phyloP scores from a whole-genome alignment of 495 filamentous ascomycete species.

The Penicillium chermesinum region DNA sequence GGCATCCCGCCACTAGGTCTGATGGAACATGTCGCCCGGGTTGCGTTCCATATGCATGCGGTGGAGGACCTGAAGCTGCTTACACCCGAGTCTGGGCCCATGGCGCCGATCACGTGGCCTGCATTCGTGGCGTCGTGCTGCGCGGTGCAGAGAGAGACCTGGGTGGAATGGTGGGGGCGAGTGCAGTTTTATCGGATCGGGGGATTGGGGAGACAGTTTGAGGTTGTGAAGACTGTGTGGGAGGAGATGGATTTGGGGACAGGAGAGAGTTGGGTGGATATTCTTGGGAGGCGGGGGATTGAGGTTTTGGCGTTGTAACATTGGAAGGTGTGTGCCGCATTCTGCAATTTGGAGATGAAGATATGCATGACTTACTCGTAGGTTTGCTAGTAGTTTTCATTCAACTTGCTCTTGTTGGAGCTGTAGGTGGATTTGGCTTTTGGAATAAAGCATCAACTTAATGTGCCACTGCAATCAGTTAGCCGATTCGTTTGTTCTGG shows the following conservation, averaged over 20 bases:
- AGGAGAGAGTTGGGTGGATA: not conserved
- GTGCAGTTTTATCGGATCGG: not conserved
- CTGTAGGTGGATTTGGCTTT: no score
- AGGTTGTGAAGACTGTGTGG: not conserved
- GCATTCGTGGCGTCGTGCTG: not conserved
- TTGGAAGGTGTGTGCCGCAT: not conserved
- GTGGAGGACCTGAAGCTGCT: not conserved
- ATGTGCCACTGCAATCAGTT: no score
- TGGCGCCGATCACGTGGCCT: slow-evolving; percentile 1
- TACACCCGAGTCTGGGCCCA: not conserved
- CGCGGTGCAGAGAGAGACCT: not conserved
- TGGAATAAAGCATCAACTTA: no score
- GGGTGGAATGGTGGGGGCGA: not conserved
- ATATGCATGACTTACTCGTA: no score
- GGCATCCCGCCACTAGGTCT: not conserved
- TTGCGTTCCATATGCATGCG: not conserved
- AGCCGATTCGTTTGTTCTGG: no score
- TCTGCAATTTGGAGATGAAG: no score
- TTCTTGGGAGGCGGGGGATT: not conserved
- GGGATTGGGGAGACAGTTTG: not conserved
- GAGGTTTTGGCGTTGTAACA: not conserved
- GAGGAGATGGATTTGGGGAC: not conserved
- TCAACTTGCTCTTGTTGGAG: no score
- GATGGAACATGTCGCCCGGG: not conserved
- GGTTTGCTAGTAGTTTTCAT: no score